These are phyloP conservation scores for Tolypocladium ovalisporum DNA, from an alignment of 2,329 filamentous ascomycete species.

Conservation along the genomic window DNA sequence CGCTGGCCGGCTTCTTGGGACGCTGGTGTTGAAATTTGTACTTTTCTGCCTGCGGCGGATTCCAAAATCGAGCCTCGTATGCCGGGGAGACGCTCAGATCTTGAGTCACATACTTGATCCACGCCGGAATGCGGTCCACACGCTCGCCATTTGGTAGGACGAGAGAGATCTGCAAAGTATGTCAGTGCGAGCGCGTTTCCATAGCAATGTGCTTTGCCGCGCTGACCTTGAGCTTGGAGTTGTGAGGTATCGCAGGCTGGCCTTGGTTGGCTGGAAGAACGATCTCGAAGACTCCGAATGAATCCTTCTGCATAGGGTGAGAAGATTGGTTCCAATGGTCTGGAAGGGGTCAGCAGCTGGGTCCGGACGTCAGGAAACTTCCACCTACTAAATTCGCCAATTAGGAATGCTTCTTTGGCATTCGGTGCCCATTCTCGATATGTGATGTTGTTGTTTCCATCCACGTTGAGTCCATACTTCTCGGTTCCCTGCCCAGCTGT, in stretches of 20 bases:
- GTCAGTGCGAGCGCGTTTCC: neutral
- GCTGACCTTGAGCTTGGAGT: constrained; percentile 87
- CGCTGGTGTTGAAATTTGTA: constrained; percentile 78
- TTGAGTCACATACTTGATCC: constrained; percentile 97
- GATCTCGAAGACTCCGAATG: constrained; percentile 81
- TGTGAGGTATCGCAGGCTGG: constrained; percentile 72
- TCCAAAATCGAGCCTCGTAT: constrained; percentile 97
- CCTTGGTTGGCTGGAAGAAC: constrained; percentile 63
- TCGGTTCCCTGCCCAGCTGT: constrained; percentile 59
- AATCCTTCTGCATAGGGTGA: constrained; percentile 78
- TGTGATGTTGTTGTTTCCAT: constrained; percentile 69
- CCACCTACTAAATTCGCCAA: constrained; percentile 83
- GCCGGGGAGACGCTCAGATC: constrained; percentile 80
- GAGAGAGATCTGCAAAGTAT: constrained; percentile 54
- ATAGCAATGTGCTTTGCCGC: neutral
- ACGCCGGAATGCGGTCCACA: constrained; percentile 82
- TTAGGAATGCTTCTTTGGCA: constrained; percentile 70
- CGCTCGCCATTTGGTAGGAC: constrained; percentile 67
- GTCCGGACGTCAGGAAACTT: neutral
- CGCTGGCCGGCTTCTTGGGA: constrained; percentile 73
- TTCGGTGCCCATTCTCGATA: constrained; percentile 98
- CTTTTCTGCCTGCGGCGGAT: constrained; percentile 63
- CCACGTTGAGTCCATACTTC: constrained; percentile 74
- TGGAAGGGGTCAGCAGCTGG: constrained; percentile 27
- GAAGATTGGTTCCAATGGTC: constrained; percentile 79